phyloP scores from a whole-genome alignment of 306 rosid species.

The Vigna angularis region DNA sequence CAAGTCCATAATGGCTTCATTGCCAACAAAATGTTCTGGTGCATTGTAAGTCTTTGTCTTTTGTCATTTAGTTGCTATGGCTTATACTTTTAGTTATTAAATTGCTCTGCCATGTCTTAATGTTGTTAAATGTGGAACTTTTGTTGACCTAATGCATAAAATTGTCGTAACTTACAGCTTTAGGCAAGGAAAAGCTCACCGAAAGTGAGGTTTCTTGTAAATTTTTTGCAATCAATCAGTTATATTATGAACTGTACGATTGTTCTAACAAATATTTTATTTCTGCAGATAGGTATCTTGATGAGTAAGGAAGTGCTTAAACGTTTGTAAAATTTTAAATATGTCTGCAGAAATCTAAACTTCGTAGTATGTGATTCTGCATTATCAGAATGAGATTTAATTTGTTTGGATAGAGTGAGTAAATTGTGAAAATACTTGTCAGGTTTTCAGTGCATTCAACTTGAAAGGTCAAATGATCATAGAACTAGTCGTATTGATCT shows the following conservation, averaged over 20 bases:
- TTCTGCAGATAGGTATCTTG: neutral
- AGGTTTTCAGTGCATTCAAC: neutral
- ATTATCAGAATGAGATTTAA: neutral
- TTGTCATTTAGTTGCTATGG: constrained; percentile 21
- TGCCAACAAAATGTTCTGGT: constrained; percentile 78
- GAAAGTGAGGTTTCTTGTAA: constrained; percentile 35
- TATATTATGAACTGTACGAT: constrained; percentile 9
- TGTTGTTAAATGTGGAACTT: constrained; percentile 21
- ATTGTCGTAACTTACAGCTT: neutral
- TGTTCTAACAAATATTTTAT: constrained; percentile 38
- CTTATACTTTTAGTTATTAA: neutral
- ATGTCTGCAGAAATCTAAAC: constrained; percentile 18
- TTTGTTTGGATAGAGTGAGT: too few relatives aligned
- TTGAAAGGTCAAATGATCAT: neutral
- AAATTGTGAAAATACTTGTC: neutral
- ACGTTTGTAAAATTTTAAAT: neutral
- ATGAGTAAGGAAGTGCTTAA: constrained; percentile 11
- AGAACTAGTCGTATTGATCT: neutral
- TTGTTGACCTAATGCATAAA: constrained; percentile 22
- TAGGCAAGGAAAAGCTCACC: constrained; percentile 8
- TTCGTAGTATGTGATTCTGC: neutral
- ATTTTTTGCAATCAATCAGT: constrained; percentile 7
- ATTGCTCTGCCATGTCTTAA: constrained; percentile 34
- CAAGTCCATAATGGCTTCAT: constrained; percentile 86
- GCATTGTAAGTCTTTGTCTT: constrained; percentile 69